Conservation (phyloP, 2,329 filamentous ascomycete genomes). For the Orbilia quercus region DNA sequence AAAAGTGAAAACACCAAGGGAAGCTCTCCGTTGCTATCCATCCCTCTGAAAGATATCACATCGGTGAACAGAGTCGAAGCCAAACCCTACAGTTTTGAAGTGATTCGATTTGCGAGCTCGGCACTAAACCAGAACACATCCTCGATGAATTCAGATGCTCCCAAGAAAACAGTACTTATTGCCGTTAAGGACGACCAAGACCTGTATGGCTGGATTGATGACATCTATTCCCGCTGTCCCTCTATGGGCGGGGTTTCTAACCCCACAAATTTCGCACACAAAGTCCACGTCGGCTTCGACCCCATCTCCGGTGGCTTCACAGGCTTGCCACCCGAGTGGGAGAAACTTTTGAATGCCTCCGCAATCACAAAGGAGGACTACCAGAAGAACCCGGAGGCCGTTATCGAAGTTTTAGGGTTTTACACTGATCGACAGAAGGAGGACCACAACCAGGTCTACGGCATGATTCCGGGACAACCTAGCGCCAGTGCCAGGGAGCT, state of each 20-base stretch:
- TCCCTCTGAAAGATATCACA: conserved; percentile 80
- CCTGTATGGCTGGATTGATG: conserved; percentile 98
- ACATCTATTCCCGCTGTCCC: conserved; percentile 94
- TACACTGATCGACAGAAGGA: conserved; percentile 76
- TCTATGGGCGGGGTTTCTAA: conserved; percentile 99
- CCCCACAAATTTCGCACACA: conserved; percentile 96
- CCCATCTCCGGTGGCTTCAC: conserved; percentile 94
- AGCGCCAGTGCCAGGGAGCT: conserved; percentile 65
- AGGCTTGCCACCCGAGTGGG: conserved; percentile 94
- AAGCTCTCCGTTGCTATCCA: conserved; percentile 88
- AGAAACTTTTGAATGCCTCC: conserved; percentile 92
- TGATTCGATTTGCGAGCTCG: conserved; percentile 73
- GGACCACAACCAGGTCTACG: conserved; percentile 72
- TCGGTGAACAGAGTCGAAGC: conserved; percentile 91
- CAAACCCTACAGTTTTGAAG: conserved; percentile 91
- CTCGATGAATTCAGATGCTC: conserved; percentile 80
- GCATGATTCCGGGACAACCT: conserved; percentile 74
- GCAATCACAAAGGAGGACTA: conserved; percentile 99
- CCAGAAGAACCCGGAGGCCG: conserved; percentile 90
- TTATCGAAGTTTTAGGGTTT: conserved; percentile 75
- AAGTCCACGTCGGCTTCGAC: conserved; percentile 97
- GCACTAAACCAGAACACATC: conserved; percentile 72
- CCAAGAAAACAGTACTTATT: conserved; percentile 85
- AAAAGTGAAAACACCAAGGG: conserved; percentile 76
- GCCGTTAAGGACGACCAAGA: conserved; percentile 96